Percentiles rank a stretch among this genome's conserved stretches.
Evolutionary conservation across 139 green algal genomes (phyloP).

Genomic region (Picochlorum sp.): DNA sequence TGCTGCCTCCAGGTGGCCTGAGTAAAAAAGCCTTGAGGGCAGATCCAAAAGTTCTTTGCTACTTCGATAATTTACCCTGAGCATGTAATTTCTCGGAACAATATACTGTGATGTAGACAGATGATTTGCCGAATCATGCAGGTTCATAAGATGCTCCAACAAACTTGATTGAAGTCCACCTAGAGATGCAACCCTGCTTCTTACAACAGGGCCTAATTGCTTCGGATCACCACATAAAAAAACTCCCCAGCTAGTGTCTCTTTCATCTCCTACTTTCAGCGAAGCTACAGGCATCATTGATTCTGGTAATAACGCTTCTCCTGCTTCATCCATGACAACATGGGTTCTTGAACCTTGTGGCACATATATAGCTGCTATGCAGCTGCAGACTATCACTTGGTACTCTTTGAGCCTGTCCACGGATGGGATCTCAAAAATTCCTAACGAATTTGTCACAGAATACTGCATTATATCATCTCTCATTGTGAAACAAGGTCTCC

Average conservation of each 20-base stretch:
- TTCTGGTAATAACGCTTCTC: conserved; percentile 42
- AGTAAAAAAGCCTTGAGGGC: conserved; percentile 52
- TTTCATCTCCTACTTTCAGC: neutral
- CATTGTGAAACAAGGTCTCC: conserved; percentile 13
- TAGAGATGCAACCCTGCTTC: conserved; percentile 13
- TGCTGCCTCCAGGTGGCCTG: conserved; percentile 23
- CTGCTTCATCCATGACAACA: conserved; percentile 58
- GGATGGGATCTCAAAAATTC: conserved; percentile 13
- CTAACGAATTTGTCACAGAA: conserved; percentile 4
- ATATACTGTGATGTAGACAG: too few species aligned
- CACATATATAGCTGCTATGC: conserved; percentile 9
- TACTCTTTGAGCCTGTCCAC: neutral
- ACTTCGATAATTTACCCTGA: neutral
- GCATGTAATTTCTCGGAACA: too few species aligned
- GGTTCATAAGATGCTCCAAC: conserved; percentile 55
- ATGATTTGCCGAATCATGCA: too few species aligned
- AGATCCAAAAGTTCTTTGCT: neutral
- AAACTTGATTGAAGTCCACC: conserved; percentile 44
- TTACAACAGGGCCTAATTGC: conserved; percentile 60
- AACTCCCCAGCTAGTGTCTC: conserved; percentile 1
- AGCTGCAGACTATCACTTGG: conserved; percentile 33
- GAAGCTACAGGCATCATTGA: conserved; percentile 41
- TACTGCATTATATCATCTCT: conserved; percentile 33
- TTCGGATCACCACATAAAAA: conserved; percentile 60
- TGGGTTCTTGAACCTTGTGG: conserved; percentile 33